Evolutionary conservation across 768 basidiomycete species (phyloP).

Genomic region (Kwoniella sp.): DNA sequence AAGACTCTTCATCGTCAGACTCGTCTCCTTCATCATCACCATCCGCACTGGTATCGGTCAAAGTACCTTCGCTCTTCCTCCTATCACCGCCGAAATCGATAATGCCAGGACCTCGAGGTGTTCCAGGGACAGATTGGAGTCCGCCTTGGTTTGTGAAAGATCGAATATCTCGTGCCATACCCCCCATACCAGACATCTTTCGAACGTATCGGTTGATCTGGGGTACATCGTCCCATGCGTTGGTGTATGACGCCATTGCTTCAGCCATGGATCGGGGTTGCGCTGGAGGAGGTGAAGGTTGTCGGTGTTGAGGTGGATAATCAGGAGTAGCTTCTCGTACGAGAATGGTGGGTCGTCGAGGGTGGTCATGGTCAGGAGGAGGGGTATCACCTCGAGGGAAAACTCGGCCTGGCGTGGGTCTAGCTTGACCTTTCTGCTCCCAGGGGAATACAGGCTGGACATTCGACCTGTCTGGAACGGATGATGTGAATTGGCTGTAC

Average conservation of each 20-base stretch:
- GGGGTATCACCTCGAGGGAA: slow-evolving; percentile 58
- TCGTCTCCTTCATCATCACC: slow-evolving; percentile 58
- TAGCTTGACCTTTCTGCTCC: slow-evolving; percentile 64
- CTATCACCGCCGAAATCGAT: slow-evolving; percentile 8
- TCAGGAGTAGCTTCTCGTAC: slow-evolving; percentile 27
- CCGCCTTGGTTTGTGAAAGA: slow-evolving; percentile 11
- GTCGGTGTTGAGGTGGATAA: slow-evolving; percentile 6
- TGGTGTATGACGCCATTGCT: slow-evolving; percentile 62
- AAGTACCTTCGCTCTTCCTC: neutral
- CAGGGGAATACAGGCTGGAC: slow-evolving; percentile 89
- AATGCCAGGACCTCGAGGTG: slow-evolving; percentile 18
- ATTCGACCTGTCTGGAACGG: slow-evolving; percentile 69
- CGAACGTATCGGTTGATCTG: slow-evolving; percentile 74
- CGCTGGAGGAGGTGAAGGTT: slow-evolving; percentile 54
- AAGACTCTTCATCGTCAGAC: slow-evolving; percentile 44
- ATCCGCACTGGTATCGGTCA: slow-evolving; percentile 50
- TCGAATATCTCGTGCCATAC: slow-evolving; percentile 11
- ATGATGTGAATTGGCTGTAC: slow-evolving; percentile 54
- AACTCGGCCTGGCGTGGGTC: slow-evolving; percentile 42
- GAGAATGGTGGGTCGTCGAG: slow-evolving; percentile 10
- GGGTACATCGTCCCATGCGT: slow-evolving; percentile 83
- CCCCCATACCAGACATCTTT: slow-evolving; percentile 46
- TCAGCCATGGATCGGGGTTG: slow-evolving; percentile 63
- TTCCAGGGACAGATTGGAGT: slow-evolving; percentile 34
- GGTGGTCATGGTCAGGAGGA: slow-evolving; percentile 34